A percentile compares a stretch with the other conserved stretches of the same genome.
phyloP scores from a whole-genome alignment of 129 eudicot genomes.

The Lactuca sativa region DNA sequence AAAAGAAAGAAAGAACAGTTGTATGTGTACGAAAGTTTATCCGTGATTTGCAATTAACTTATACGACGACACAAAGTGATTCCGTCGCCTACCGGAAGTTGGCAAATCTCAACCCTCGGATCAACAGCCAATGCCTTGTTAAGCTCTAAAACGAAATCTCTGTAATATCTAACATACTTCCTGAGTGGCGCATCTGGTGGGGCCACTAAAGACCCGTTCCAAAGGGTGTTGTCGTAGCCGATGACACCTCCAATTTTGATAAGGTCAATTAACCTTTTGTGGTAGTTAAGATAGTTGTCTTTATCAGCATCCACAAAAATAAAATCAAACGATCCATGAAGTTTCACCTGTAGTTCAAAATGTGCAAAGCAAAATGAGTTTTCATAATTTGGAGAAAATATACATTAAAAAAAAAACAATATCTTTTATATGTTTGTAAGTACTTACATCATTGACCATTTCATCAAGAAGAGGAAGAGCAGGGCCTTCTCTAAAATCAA shows the following conservation, averaged over 20 bases:
- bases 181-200: slow-evolving; percentile 31
- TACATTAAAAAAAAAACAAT: background rate
- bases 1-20: background rate
- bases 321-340: slow-evolving; percentile 41
- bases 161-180: slow-evolving; percentile 32
- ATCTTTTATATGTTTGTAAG: background rate
- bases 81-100: slow-evolving; percentile 34
- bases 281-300: slow-evolving; percentile 39
- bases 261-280: slow-evolving; percentile 32
- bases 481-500: slow-evolving; percentile 38
- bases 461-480: slow-evolving; percentile 38
- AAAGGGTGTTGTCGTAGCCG: slow-evolving; percentile 39
- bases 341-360: slow-evolving; percentile 10
- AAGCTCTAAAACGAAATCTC: slow-evolving; percentile 38
- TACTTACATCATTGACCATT: slow-evolving; percentile 28
- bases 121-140: slow-evolving; percentile 36
- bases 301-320: slow-evolving; percentile 38
- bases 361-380: background rate
- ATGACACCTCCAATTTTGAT: slow-evolving; percentile 33
- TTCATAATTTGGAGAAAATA: background rate
- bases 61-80: slow-evolving; percentile 38
- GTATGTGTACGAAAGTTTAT: background rate
- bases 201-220: slow-evolving; percentile 36
- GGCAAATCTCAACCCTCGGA: slow-evolving; percentile 32
- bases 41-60: background rate